Percentiles rank a stretch among this genome's conserved stretches.
Conservation (phyloP, 306 rosid species). For the Hippophae tibetana region DNA sequence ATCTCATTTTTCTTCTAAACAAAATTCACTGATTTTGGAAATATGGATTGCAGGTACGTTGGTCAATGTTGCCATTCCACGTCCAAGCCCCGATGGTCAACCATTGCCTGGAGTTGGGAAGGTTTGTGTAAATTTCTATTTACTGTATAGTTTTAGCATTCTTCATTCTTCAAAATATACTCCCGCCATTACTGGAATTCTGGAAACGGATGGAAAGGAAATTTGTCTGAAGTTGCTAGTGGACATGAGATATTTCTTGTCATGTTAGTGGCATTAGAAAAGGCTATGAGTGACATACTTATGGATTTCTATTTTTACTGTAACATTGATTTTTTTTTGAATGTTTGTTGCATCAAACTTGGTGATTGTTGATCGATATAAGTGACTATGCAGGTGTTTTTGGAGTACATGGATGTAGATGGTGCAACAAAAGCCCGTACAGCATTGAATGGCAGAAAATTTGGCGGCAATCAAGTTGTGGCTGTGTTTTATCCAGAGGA, state of each 20-base stretch:
- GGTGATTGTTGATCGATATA: neutral
- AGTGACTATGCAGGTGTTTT: conserved; percentile 52
- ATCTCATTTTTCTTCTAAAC: conserved; percentile 11
- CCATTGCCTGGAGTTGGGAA: conserved; percentile 71
- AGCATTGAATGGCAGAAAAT: conserved; percentile 79
- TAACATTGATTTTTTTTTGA: no score
- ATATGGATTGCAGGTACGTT: conserved; percentile 55
- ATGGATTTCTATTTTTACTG: no score
- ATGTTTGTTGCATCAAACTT: no score
- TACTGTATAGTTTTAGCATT: no score
- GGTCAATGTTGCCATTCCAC: conserved; percentile 75
- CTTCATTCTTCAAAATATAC: no score
- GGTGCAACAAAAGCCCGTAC: conserved; percentile 77
- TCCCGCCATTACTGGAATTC: no score
- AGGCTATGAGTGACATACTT: no score
- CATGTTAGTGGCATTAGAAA: no score
- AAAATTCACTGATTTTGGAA: conserved; percentile 15
- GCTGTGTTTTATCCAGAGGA: conserved; percentile 77
- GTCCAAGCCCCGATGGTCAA: conserved; percentile 61
- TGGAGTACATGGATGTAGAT: conserved; percentile 79
- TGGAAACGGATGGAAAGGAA: no score
- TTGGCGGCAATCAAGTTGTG: conserved; percentile 74
- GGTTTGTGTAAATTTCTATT: conserved; percentile 28
- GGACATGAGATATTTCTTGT: no score
- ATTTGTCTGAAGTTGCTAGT: no score